Evolutionary conservation across 2,329 filamentous ascomycete genomes (phyloP), one percentile per base, ranked within the genome.

Genomic region (Fusarium robinianum): DNA sequence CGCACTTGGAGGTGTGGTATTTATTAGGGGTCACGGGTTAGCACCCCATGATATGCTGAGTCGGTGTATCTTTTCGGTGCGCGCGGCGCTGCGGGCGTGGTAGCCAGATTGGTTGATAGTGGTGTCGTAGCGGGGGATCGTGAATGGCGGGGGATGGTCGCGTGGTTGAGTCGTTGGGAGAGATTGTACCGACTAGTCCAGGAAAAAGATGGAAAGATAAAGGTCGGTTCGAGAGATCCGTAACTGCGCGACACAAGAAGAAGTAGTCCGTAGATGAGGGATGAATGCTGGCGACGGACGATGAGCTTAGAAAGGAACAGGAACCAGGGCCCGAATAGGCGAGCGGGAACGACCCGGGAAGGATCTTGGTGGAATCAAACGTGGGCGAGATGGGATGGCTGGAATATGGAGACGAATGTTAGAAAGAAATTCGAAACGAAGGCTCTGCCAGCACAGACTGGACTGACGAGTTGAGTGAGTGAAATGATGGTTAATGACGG

Each of bases 21-120:
- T 42, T n/a, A n/a, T 15, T 19, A 41, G 53, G 24, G 46, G 48
- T 60, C 55, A 61, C 41, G 55, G 47, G 57, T 57, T 41, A 60
- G 26, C 45, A 41, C 31, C 55, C 52, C 57, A 61, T 60, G 57
- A 57, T 60, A 57, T 40, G 43, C 32, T 34, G 50, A 55, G 57
- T 58, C 54, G 57, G 57, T 57, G 57, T 53, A 41, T 41, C 43
- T 42, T 27, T 27, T 27, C 24, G 26, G 42, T 30, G 35, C 35
- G 35, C 23, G 35, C 23, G 41, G 25, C 30, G 41, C 51, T 46
- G 57, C 49, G 52, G 52, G 57, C 38, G 44, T 51, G 47, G 50
- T 34, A 43, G 46, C 41, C 55, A 51, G 48, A 49, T 39, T 60
- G 41, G 31, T 39, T 48, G 57, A 58, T 60, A 57, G 57, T 42